phyloP scores from a whole-genome alignment of 352 stramenopile species.

The Phytopythium chamaehyphon region DNA sequence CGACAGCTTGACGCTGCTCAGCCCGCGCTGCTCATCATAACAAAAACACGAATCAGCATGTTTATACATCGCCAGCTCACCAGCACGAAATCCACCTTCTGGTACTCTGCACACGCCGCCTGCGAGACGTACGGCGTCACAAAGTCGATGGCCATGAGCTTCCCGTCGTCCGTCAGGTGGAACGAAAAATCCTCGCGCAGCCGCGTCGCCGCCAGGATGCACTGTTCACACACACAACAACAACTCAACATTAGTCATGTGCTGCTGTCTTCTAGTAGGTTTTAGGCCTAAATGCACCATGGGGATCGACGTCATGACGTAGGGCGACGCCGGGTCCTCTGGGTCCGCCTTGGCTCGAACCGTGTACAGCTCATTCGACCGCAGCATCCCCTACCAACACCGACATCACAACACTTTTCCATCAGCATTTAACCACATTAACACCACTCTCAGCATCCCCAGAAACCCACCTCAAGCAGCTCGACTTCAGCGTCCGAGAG shows the following conservation, averaged over 20 bases:
- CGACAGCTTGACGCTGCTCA: constrained; percentile 59
- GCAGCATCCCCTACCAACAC: constrained; percentile 26
- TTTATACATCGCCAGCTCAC: not conserved
- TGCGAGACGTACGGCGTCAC: constrained; percentile 52
- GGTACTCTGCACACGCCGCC: constrained; percentile 37
- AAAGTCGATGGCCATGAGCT: constrained; percentile 82
- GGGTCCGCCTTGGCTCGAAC: constrained; percentile 66
- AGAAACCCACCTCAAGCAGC: constrained; percentile 23
- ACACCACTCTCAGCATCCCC: no score
- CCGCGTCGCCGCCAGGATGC: constrained; percentile 63
- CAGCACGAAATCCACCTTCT: constrained; percentile 26
- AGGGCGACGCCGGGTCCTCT: constrained; percentile 48
- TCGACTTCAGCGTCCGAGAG: constrained; percentile 40
- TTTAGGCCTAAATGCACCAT: constrained; percentile 26
- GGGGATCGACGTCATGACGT: constrained; percentile 71
- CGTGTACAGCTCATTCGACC: constrained; percentile 53
- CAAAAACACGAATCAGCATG: not conserved
- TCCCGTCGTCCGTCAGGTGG: constrained; percentile 70
- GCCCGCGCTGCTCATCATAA: constrained; percentile 21
- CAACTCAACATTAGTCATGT: not conserved
- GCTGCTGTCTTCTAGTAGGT: not conserved
- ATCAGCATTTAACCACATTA: not conserved
- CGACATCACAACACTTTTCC: not conserved
- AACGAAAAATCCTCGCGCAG: constrained; percentile 82
- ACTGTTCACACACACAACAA: constrained; percentile 21